Evolutionary conservation across 345 rosid genomes (phyloP).

Genomic region (Heritiera fomes): DNA sequence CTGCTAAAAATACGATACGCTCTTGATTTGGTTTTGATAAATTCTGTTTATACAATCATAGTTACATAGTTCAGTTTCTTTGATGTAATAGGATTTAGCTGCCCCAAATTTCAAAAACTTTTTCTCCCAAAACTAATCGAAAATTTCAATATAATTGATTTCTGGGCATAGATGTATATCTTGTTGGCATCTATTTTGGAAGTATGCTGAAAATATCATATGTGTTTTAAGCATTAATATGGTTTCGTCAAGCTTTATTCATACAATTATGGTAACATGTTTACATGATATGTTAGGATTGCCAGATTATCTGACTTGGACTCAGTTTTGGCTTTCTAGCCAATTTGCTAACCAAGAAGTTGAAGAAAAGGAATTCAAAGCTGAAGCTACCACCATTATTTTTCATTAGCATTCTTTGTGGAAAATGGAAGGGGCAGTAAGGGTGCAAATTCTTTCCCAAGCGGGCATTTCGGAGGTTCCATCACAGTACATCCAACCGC

Average conservation of each 20-base stretch:
- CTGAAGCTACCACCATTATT: background rate
- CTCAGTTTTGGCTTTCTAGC: background rate
- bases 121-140: background rate
- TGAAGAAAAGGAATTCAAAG: background rate
- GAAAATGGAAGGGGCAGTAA: constrained; percentile 31
- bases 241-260: background rate
- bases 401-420: background rate
- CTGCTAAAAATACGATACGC: constrained; percentile 2
- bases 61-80: background rate
- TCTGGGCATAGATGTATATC: background rate
- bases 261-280: background rate
- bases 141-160: background rate
- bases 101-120: background rate
- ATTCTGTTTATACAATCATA: background rate
- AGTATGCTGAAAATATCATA: background rate
- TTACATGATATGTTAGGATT: background rate
- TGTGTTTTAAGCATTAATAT: background rate
- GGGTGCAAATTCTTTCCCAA: constrained; percentile 60
- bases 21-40: background rate
- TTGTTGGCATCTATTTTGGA: background rate
- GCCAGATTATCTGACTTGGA: background rate
- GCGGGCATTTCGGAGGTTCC: constrained; percentile 56
- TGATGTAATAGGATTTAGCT: background rate
- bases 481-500: constrained; percentile 67
- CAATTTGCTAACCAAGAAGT: background rate